A percentile compares a stretch with the other conserved stretches of the same genome.
These are phyloP conservation scores for Vanilla planifolia DNA, from an alignment of 106 monocot species.

Conservation along the genomic window DNA sequence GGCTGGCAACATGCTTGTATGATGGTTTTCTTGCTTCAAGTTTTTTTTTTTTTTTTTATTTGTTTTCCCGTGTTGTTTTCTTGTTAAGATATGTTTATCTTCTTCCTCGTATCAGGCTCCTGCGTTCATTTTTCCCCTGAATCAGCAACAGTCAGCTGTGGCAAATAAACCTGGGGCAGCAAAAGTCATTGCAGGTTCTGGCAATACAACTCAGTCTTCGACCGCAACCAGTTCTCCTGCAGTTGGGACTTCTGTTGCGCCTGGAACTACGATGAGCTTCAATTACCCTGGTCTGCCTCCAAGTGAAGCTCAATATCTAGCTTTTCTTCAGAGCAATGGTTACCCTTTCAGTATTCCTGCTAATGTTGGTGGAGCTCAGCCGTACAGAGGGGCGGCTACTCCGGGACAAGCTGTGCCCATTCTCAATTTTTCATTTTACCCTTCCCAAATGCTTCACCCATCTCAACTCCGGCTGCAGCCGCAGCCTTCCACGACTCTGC, in stretches of 20 bases:
- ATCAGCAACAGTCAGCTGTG: conserved; percentile 49
- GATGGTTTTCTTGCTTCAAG: conserved; percentile 1
- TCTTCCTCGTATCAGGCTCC: conserved; percentile 40
- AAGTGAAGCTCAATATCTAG: conserved; percentile 65
- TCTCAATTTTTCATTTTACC: conserved; percentile 68
- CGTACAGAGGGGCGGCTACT: conserved; percentile 44
- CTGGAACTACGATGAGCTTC: conserved; percentile 41
- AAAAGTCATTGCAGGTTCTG: conserved; percentile 15
- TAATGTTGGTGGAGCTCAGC: conserved; percentile 38
- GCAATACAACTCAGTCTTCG: conserved; percentile 25
- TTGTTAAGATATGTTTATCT: conserved; percentile 5
- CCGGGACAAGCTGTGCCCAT: conserved; percentile 63
- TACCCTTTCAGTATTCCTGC: conserved; percentile 79
- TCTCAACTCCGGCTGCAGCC: conserved; percentile 52
- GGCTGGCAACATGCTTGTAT: conserved; percentile 54
- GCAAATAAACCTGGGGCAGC: conserved; percentile 16
- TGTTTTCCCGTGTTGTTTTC: not conserved
- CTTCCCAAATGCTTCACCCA: conserved; percentile 73
- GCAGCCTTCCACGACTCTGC: conserved; percentile 10
- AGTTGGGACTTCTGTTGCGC: conserved; percentile 10
- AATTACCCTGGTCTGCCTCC: conserved; percentile 61
- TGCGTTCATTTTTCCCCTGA: conserved; percentile 73
- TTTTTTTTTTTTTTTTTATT: not conserved
- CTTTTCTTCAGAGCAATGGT: conserved; percentile 74
- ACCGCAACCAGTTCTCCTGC: conserved; percentile 14